Base-by-base conservation (phyloP, 805 yeast genomes). In the Ogataea paraovalis region DNA sequence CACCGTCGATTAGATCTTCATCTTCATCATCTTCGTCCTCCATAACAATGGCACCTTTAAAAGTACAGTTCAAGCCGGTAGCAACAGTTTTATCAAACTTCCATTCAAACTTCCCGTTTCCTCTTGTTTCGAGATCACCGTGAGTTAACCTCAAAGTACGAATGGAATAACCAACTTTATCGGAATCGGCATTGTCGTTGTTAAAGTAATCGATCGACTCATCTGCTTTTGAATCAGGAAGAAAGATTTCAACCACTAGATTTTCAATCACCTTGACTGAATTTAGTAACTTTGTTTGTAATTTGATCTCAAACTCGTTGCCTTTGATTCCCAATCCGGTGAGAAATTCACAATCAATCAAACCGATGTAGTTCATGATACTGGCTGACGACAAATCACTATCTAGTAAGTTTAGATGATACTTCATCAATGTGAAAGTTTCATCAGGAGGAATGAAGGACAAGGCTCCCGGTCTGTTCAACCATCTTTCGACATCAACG, bases 401-500 rank as follows among this genome's bases (percentile, higher is more conserved):
- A 25, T 67, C 66, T 16, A 64, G 53, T 16, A 84, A 58, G 53
- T 85, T 86, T 27, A 86, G 63, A 5, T 76, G 71, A 64, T 91
- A 91, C 9, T 77, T 65, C 75, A 83, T 76, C 20, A 91, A 61
- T 2, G 74, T 70, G 37, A 80, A 79, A 49, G 70, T 75, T 6
- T 95, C 97, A 65, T 92, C 97, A 0, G 98, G 96, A 4, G 98
- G 99, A 18, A 86, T 74, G 58, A 92, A 88, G 16, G 80, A 71
- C 28, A 90, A 60, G 0, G 67, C 53, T 0, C 80, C 82, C 0
- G 76, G 75, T 13, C 42, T 42, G 32, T 58, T 50, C 1, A 58
- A 45, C 88, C 89, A 85, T 18, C 67, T 66, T 10, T 71, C 74
- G 1, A 74, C 54, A 41, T 82, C 74, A 1, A 91, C 78, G 62